A percentile compares a stretch with the other conserved stretches of the same genome.
Conservation (phyloP, 2,329 filamentous ascomycete species). For the Microsporum canis region DNA sequence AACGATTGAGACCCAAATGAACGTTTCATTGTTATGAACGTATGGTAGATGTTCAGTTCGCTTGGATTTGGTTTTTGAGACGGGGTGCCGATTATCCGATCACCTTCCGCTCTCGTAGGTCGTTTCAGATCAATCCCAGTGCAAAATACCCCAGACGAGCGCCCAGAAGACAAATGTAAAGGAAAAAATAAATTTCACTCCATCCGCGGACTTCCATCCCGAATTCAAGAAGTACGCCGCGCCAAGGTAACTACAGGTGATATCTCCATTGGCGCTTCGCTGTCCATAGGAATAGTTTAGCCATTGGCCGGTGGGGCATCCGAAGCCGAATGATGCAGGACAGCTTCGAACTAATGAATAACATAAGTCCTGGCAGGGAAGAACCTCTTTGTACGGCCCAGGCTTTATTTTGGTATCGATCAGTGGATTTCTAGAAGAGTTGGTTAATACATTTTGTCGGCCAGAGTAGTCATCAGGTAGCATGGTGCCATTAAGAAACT, state of each 20-base stretch:
- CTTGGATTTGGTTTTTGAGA: background rate
- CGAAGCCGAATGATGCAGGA: constrained; percentile 62
- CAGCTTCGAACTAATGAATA: constrained; percentile 77
- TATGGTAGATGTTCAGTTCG: background rate
- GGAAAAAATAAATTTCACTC: background rate
- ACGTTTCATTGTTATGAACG: background rate
- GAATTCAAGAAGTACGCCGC: constrained; percentile 43
- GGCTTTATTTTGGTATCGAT: constrained; percentile 65
- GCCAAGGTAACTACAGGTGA: constrained; percentile 53
- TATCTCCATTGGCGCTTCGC: constrained; percentile 26
- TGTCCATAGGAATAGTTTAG: constrained; percentile 43
- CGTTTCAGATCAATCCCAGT: background rate
- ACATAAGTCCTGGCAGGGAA: constrained; percentile 81
- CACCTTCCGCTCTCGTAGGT: background rate
- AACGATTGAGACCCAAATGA: background rate
- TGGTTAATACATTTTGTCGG: constrained; percentile 34
- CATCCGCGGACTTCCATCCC: constrained; percentile 16
- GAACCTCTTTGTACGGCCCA: constrained; percentile 85
- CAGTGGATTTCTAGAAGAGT: constrained; percentile 54
- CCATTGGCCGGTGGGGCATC: constrained; percentile 51
- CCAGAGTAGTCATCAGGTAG: constrained; percentile 22
- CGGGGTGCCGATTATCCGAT: background rate
- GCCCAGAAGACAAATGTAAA: constrained; percentile 11
- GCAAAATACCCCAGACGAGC: constrained; percentile 12
- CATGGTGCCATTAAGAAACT: constrained; percentile 54